These are phyloP conservation scores for Aureobasidium namibiae DNA, from an alignment of 2,329 filamentous ascomycete genomes.

Conservation along the genomic window DNA sequence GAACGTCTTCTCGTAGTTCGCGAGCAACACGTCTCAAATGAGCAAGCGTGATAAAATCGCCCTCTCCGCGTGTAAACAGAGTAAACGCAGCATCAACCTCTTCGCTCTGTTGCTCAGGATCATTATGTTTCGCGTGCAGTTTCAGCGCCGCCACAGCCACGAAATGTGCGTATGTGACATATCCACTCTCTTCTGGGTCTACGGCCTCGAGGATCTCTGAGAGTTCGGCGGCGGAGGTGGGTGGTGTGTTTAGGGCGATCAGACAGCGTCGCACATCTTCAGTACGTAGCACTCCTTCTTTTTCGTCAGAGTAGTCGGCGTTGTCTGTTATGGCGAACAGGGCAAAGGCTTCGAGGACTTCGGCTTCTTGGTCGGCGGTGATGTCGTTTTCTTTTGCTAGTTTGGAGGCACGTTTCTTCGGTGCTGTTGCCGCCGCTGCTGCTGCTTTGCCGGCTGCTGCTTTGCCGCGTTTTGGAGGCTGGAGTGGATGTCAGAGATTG, in stretches of 20 bases:
- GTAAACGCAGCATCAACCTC: constrained; percentile 77
- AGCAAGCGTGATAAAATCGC: constrained; percentile 65
- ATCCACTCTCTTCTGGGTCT: constrained; percentile 73
- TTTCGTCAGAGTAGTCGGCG: constrained; percentile 55
- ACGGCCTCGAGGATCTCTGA: constrained; percentile 69
- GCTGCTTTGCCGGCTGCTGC: constrained; percentile 16
- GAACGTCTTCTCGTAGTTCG: constrained; percentile 74
- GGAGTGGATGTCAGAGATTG: background rate
- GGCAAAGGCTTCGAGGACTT: constrained; percentile 83
- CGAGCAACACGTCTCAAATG: constrained; percentile 73
- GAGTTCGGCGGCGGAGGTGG: constrained; percentile 56
- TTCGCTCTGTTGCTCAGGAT: constrained; percentile 41
- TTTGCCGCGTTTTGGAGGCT: constrained; percentile 16
- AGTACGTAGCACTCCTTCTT: constrained; percentile 38
- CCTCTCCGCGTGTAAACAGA: constrained; percentile 60
- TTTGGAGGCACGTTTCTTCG: constrained; percentile 62
- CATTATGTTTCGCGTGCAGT: constrained; percentile 47
- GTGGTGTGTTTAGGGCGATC: constrained; percentile 68
- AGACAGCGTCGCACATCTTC: constrained; percentile 41
- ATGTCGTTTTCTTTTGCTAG: constrained; percentile 90
- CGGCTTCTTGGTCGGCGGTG: constrained; percentile 71
- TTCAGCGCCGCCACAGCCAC: constrained; percentile 83
- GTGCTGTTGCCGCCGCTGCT: constrained; percentile 17
- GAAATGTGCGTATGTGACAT: constrained; percentile 72
- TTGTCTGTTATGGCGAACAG: constrained; percentile 52